These are phyloP conservation scores for Colletotrichum paranaense DNA, from an alignment of 2,329 filamentous ascomycete genomes.

Conservation along the genomic window DNA sequence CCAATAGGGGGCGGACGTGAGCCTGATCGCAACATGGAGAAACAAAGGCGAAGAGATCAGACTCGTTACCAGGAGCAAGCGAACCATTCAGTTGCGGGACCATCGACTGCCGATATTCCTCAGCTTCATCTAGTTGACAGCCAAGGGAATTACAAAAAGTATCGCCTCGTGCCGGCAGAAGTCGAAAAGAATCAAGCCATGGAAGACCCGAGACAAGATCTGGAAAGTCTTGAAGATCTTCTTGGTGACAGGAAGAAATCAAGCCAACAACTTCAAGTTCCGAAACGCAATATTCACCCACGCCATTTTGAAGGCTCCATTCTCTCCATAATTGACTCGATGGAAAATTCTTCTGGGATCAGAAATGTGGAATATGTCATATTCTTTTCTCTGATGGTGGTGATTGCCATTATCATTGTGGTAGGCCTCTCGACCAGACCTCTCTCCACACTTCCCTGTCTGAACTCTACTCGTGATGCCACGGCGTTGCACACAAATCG, in stretches of 20 bases:
- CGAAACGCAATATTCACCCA: background rate
- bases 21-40: background rate
- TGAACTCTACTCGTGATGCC: background rate
- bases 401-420: background rate
- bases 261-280: background rate
- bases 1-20: background rate
- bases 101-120: background rate
- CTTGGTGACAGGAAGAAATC: background rate
- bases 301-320: background rate
- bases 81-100: background rate
- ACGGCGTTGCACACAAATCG: background rate
- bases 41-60: background rate
- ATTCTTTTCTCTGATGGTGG: background rate
- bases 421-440: background rate
- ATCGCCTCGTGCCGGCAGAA: background rate
- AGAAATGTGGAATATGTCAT: background rate
- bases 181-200: no score
- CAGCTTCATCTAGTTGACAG: background rate
- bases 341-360: background rate
- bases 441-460: no score
- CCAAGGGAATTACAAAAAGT: background rate
- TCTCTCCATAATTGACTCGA: background rate
- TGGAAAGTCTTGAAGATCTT: no score
- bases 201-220: no score
- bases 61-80: background rate